A percentile compares a stretch with the other conserved stretches of the same genome.
Conservation (phyloP, 176 grass and related monocot species). For the Pharus latifolius region DNA sequence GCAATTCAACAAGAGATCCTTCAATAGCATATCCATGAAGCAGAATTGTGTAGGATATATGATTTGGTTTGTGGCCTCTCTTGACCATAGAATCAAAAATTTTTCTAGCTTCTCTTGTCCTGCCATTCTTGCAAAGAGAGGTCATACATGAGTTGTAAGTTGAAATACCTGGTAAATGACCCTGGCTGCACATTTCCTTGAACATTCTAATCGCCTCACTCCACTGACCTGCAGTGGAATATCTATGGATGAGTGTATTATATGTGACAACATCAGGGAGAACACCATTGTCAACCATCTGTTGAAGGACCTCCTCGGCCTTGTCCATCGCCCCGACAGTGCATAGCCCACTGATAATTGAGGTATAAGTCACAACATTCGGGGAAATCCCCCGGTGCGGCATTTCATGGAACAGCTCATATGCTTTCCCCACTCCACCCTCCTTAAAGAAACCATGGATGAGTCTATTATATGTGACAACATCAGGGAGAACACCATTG, state of each 20-base stretch:
- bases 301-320: too few species aligned
- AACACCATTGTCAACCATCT: too few species aligned
- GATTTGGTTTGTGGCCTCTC: not conserved
- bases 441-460: not conserved
- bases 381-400: not conserved
- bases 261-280: too few species aligned
- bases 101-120: not conserved
- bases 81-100: not conserved
- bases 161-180: not conserved
- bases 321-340: too few species aligned
- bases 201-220: not conserved
- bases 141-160: not conserved
- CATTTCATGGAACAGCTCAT: not conserved
- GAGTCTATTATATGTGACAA: constrained; percentile 4
- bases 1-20: not conserved
- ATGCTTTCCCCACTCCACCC: not conserved
- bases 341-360: too few species aligned
- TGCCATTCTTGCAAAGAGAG: not conserved
- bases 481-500: too few species aligned
- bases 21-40: not conserved
- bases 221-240: too few species aligned
- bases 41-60: not conserved
- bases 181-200: not conserved
- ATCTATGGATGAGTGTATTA: too few species aligned
- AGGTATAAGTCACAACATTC: not conserved